Base-by-base conservation (phyloP, 2,329 filamentous ascomycete genomes). In the Paraphaeosphaeria minitans region DNA sequence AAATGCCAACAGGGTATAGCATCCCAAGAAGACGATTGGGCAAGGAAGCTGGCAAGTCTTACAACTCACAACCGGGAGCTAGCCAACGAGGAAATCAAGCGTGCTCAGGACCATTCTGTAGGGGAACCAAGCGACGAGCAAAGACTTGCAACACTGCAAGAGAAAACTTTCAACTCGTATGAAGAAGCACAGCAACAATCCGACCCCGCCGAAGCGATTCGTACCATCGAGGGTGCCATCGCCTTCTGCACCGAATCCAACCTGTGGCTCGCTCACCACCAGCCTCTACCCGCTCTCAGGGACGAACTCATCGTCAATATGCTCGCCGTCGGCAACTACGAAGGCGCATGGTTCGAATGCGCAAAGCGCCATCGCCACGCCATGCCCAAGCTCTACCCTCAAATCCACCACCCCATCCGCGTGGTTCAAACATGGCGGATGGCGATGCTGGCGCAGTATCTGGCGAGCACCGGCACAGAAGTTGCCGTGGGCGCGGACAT, bases 271-370 rank as follows among this genome's bases (percentile, higher is more conserved):
- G 61, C 83, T 9, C 78, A 81, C 31, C 79, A 80, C 16, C 85
- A 88, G 60, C 87, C 87, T 0, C 81, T 82, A 37, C 77, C 84
- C 0, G 78, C 81, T 14, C 65, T 87, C 1, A 79, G 85, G 9
- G 80, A 85, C 57, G 81, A 85, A 37, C 68, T 86, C 6, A 81
- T 86, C 46, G 74, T 83, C 5, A 76, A 78, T 10, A 73, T 84
- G 3, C 75, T 87, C 14, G 69, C 77, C 0, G 68, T 68, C 0
- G 73, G 76, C 12, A 69, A 80, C 7, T 84, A 79, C 59, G 73
- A 77, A n/a, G 65, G 72, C 6, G 84, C 84, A 4, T 82, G 84
- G 62, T 66, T 79, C 4, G 82, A 87, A 5, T 80, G 80, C 5
- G 75, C 83, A 2, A 81, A 84, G 56, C 78, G 82, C 2, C 83